Percentiles rank a stretch among this genome's conserved stretches.
Conservation (phyloP, 805 yeast genomes). For the Starmerella tilneyi region DNA sequence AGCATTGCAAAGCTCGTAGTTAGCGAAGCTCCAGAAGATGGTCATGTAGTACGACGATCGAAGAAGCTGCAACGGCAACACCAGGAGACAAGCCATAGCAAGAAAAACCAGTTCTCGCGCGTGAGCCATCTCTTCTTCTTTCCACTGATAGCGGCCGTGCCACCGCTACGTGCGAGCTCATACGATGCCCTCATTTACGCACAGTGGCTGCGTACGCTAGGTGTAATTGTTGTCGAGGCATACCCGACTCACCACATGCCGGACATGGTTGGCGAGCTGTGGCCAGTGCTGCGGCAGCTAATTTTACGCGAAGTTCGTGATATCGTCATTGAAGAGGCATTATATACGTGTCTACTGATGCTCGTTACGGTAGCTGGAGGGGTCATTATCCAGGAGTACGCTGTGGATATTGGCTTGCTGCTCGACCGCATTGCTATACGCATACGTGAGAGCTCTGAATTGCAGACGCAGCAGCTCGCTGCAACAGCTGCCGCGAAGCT, state of each 20-base stretch:
- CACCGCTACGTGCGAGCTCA: conserved; percentile 15
- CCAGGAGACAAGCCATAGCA: neutral
- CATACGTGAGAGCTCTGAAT: neutral
- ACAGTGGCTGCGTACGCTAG: conserved; percentile 51
- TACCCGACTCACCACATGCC: conserved; percentile 44
- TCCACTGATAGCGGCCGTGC: conserved; percentile 38
- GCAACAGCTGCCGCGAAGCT: conserved; percentile 5
- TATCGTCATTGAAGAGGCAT: conserved; percentile 28
- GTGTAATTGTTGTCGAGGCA: conserved; percentile 47
- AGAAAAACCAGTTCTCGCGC: conserved; percentile 34
- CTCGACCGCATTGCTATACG: conserved; percentile 9
- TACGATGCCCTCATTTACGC: conserved; percentile 36
- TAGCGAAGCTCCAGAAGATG: neutral
- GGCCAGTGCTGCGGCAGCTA: conserved; percentile 28
- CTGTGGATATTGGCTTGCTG: conserved; percentile 28
- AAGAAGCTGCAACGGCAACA: neutral
- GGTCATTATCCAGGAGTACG: conserved; percentile 24
- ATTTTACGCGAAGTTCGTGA: conserved; percentile 11
- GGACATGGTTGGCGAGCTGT: conserved; percentile 49
- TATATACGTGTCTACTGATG: conserved; percentile 29
- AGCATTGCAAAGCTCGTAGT: neutral
- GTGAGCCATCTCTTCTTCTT: conserved; percentile 43
- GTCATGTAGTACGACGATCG: conserved; percentile 13
- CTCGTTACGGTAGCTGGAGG: conserved; percentile 29
- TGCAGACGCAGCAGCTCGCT: conserved; percentile 5